Evolutionary conservation across 495 filamentous ascomycete genomes (phyloP).

Genomic region (Neurospora sp.): DNA sequence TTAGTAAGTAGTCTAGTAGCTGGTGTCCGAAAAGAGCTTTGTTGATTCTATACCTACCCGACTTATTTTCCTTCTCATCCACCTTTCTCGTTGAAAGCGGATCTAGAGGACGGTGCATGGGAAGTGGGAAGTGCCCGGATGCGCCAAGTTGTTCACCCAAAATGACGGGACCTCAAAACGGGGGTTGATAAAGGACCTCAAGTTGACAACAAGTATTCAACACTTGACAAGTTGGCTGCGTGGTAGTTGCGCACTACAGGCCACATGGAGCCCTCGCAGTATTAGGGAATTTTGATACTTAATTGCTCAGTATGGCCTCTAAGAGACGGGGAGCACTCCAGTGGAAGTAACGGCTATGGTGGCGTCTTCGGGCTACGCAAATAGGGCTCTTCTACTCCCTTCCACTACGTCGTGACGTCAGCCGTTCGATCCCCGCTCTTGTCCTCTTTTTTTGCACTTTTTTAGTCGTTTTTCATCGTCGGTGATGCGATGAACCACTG

Average conservation of each 20-base stretch:
- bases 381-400: background rate
- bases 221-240: too few relatives aligned
- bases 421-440: background rate
- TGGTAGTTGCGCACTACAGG: too few relatives aligned
- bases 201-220: background rate
- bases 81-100: background rate
- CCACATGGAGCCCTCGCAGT: too few relatives aligned
- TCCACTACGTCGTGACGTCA: background rate
- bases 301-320: background rate
- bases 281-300: background rate
- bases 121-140: background rate
- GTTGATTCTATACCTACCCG: background rate
- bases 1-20: background rate
- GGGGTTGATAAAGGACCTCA: background rate
- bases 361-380: background rate
- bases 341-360: background rate
- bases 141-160: background rate
- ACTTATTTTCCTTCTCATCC: background rate
- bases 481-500: background rate
- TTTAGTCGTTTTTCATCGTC: too few relatives aligned
- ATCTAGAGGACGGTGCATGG: background rate
- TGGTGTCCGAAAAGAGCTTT: background rate
- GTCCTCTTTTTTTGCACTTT: background rate
- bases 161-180: background rate
- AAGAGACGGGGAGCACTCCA: background rate